These are phyloP conservation scores for Globisporangium apiculatum DNA, from an alignment of 352 stramenopile species.

Conservation along the genomic window DNA sequence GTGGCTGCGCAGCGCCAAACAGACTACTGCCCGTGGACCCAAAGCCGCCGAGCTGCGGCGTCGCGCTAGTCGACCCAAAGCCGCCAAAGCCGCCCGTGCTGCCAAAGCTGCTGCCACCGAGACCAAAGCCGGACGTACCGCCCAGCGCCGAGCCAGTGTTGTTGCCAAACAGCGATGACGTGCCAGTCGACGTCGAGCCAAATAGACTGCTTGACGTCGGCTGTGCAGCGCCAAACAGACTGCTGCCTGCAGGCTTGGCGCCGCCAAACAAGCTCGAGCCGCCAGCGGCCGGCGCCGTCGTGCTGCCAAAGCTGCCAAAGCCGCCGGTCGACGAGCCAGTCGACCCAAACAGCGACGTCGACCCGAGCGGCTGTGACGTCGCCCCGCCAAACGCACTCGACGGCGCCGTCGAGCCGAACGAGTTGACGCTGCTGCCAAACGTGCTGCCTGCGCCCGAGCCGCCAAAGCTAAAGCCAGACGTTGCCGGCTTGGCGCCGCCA, in stretches of 20 bases:
- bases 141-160: constrained; percentile 18
- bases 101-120: constrained; percentile 33
- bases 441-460: constrained; percentile 16
- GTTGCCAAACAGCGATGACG: constrained; percentile 35
- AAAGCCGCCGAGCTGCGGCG: constrained; percentile 12
- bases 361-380: constrained; percentile 22
- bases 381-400: constrained; percentile 32
- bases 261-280: constrained; percentile 25
- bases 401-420: constrained; percentile 22
- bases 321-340: constrained; percentile 21
- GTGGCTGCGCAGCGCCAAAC: constrained; percentile 24
- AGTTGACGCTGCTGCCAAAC: constrained; percentile 28
- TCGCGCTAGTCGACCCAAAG: constrained; percentile 23
- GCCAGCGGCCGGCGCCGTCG: constrained; percentile 18
- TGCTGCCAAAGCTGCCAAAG: constrained; percentile 34
- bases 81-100: constrained; percentile 34
- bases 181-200: constrained; percentile 20
- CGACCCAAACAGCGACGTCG: constrained; percentile 40
- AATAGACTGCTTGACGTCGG: constrained; percentile 24
- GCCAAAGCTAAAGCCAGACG: constrained; percentile 39
- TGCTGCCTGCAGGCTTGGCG: constrained; percentile 7
- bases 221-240: not conserved
- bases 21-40: constrained; percentile 9
- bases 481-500: constrained; percentile 24
- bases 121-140: constrained; percentile 32